phyloP scores from a whole-genome alignment of 805 yeast species.

The Metschnikowia bowlesiae region DNA sequence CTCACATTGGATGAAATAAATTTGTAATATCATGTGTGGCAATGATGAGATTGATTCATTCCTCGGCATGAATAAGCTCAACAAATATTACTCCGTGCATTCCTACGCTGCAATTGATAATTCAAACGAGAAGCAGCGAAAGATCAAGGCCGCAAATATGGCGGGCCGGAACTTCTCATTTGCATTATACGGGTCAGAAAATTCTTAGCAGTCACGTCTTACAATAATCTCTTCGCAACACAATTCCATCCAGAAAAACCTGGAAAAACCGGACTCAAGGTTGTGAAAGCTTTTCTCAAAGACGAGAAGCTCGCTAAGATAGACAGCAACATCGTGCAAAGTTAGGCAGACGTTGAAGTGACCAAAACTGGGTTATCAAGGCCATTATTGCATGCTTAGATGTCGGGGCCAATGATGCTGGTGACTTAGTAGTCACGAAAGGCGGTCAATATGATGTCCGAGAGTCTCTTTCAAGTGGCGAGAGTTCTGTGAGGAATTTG shows the following conservation, averaged over 20 bases:
- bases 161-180: constrained; percentile 69
- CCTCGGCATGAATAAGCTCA: constrained; percentile 60
- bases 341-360: constrained; percentile 13
- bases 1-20: constrained; percentile 95
- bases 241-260: constrained; percentile 99
- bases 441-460: constrained; percentile 99
- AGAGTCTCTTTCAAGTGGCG: constrained; percentile 46
- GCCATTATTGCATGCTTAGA: constrained; percentile 91
- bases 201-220: constrained; percentile 77
- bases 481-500: constrained; percentile 73
- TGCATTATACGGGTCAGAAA: constrained; percentile 71
- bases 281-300: constrained; percentile 67
- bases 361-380: constrained; percentile 63
- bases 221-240: constrained; percentile 83
- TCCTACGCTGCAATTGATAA: constrained; percentile 78
- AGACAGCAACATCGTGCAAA: constrained; percentile 3
- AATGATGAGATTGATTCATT: constrained; percentile 30
- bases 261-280: constrained; percentile 80
- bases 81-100: constrained; percentile 91
- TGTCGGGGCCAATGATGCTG: constrained; percentile 91
- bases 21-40: constrained; percentile 23
- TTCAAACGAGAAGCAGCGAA: constrained; percentile 22
- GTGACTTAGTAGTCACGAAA: constrained; percentile 95
- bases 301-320: constrained; percentile 31
- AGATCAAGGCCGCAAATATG: constrained; percentile 23